Base-by-base conservation (phyloP, 345 rosid species). In the Sisymbrium irio region DNA sequence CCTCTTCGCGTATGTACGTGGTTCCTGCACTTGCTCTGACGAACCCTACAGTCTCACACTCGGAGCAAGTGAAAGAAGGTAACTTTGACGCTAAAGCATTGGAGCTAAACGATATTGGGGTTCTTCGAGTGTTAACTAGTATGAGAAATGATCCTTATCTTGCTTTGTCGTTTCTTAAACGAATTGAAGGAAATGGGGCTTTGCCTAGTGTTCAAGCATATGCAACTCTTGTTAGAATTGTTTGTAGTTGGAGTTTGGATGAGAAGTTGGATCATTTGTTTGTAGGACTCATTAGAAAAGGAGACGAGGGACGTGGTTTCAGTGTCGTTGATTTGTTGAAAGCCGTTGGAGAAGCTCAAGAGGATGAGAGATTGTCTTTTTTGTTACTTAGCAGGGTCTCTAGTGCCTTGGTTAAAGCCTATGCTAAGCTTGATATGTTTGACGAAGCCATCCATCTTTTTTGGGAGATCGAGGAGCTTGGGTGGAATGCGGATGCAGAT, bases 341-440 rank as follows among this genome's bases (percentile, higher is more conserved):
- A 9, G 79, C 72, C 44, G 20, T 87, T 66, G 77, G 65, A 12
- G 82, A 77, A 39, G 19, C 33, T 19, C 81, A 66, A 14, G 17
- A 10, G 17, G 45, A 69, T 28, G 74, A 13, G 9, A 81, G 80
- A 32, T 45, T 70, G 30, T 61, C 73, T 0, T 19, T 71, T 33
- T 9, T 80, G 44, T 62, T 82, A 51, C 58, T 80, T 62, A 62
- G 58, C 22, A 70, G 56, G 12, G 79, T 80, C 51, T 81, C 81
- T 6, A 73, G 79, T 82, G 87, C 80, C 0, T 61, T 85, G 79
- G 78, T 92, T 68, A 88, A 88, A 87, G 78, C 80, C 9, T 87
- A 77, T 77, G 85, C 40, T 55, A 69, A 72, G 65, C 44, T 65
- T 66, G 74, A 58, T 18, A 82, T 84, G 90, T 85, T 85, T 78